Base-by-base conservation (phyloP, 2,329 filamentous ascomycete species). In the Orbilia quercus region DNA sequence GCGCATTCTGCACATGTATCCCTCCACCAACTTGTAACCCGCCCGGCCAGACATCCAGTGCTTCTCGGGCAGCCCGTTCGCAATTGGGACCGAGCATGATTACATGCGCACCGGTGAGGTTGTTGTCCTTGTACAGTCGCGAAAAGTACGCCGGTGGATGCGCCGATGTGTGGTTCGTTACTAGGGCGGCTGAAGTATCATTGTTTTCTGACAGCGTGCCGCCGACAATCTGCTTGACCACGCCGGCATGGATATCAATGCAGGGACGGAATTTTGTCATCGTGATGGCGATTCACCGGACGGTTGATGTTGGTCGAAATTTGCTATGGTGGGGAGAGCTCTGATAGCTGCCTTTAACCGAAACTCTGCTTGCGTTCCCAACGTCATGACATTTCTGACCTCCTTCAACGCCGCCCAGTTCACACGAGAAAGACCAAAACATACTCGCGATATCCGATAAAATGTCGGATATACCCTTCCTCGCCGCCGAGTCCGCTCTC, bases 181-280 rank as follows among this genome's bases (percentile, higher is more conserved):
- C 90, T 65, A 98, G 85, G 86, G 84, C 80, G 1, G 86, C 86
- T 7, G 85, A 81, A 79, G 86, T 86, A 82, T 90, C 90, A 20
- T 31, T 58, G 28, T 67, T 47, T 1, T 67, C 63, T 12, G 73
- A 75, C 75, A 99, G 86, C 1, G 95, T 98, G 71, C 95, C 94
- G 77, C 95, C 95, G 42, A 99, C 93, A 77, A 99, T 99, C 81
- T 99, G 95, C 84, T 99, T 99, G 71, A 99, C 95, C 80, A 94
- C 90, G 12, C 95, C 95, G n/a, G 93, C 90, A 81, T 99, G 95
- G 59, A 99, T 87, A 82, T 99, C 95, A 81, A 99, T 98, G 80
- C 95, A 99, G 18, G 95, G 95, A 40, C 95, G 86, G 80, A 99
- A 99, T 77, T 89, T 88, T 1, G 95, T 98, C 95, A 99, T 96